Evolutionary conservation across 805 yeast genomes (phyloP).

Genomic region (Candida parachauliodes): DNA sequence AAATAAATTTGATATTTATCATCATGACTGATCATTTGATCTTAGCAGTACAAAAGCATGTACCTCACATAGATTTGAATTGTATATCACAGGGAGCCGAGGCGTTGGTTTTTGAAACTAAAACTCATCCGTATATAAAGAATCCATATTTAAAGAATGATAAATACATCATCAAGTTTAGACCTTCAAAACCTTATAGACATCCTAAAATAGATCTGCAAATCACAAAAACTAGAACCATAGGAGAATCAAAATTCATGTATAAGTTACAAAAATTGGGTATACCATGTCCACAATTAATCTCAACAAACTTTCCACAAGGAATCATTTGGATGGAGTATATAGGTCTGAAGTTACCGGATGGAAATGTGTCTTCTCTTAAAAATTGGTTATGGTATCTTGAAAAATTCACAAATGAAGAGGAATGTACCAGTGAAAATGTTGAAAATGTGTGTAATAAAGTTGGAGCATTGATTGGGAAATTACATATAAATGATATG

Average conservation of each 20-base stretch:
- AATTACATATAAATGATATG: constrained; percentile 70
- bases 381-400: constrained; percentile 72
- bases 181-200: constrained; percentile 90
- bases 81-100: constrained; percentile 88
- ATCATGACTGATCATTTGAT: constrained; percentile 56
- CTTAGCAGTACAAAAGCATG: constrained; percentile 34
- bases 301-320: constrained; percentile 70
- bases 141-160: constrained; percentile 22
- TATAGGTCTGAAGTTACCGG: constrained; percentile 53
- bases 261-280: constrained; percentile 52
- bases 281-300: constrained; percentile 65
- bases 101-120: constrained; percentile 68
- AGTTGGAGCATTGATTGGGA: constrained; percentile 69
- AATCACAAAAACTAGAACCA: constrained; percentile 76
- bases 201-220: constrained; percentile 76
- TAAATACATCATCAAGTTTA: constrained; percentile 65
- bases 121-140: constrained; percentile 60
- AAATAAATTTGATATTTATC: neutral
- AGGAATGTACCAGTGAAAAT: constrained; percentile 22
- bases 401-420: constrained; percentile 28
- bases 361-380: constrained; percentile 56
- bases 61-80: constrained; percentile 48
- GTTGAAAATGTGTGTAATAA: constrained; percentile 43
- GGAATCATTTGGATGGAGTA: constrained; percentile 91
- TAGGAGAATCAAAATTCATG: constrained; percentile 79